Base-by-base conservation (phyloP, 2,329 filamentous ascomycete genomes). In the Alternaria panax region DNA sequence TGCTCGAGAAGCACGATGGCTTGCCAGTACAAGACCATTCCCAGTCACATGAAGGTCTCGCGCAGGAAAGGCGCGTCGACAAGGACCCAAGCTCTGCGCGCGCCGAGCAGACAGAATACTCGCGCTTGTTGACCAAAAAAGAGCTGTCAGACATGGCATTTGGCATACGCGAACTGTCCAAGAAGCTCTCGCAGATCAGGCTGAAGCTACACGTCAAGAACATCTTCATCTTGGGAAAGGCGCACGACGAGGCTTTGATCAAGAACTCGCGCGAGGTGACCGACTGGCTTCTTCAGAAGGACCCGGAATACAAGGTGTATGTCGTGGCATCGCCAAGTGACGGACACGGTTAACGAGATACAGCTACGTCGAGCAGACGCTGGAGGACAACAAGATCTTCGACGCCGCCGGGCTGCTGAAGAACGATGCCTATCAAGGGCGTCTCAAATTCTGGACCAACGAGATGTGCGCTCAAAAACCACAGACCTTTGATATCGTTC, bases 141-240 rank as follows among this genome's bases (percentile, higher is more conserved):
- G 92, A 99, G 78, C 84, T 99, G 41, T 93, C 91, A 14, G 95
- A 98, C 71, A 98, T 99, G 94, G 93, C 94, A 0, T 93, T 94
- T 88, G 93, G 94, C 25, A 95, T 98, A 58, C 86, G 95, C 47
- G 92, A 97, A 78, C 82, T 99, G 59, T 94, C 92, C 28, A 91
- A 96, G 73, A 90, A 92, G 60, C 81, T 98, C 59, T 91, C 92
- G 51, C 93, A 89, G 77, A 89, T 98, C 75, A 87, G 90, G 58
- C 83, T 99, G 63, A 91, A 90, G 75, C 87, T 97, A 66, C 89
- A 90, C 53, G 92, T 96, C 65, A 88, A 87, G 75, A 90, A 87
- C 56, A 88, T 99, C 28, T 96, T 98, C 72, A 81, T 99, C 30
- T 82, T 99, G 48, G 96, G 92, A 41, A 99, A 99, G 78, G 90